These are phyloP conservation scores for Termitomyces sp. DNA, from an alignment of 768 basidiomycete genomes.

Conservation along the genomic window DNA sequence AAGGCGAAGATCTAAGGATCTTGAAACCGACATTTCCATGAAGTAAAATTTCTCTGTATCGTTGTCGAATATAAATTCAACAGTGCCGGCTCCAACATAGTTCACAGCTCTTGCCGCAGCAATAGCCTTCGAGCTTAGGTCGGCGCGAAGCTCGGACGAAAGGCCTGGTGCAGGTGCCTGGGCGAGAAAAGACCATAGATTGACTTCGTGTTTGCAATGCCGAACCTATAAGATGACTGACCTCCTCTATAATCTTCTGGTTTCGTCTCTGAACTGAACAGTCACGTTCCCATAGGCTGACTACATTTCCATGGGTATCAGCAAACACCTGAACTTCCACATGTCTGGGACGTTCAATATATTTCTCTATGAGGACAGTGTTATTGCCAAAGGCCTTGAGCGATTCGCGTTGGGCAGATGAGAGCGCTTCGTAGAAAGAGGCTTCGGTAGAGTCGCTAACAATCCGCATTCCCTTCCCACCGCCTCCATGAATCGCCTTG, in stretches of 20 bases:
- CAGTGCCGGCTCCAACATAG: constrained; percentile 89
- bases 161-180: constrained; percentile 91
- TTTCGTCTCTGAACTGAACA: constrained; percentile 90
- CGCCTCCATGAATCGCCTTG: constrained; percentile 95
- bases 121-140: constrained; percentile 81
- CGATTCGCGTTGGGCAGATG: constrained; percentile 87
- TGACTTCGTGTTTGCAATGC: neutral
- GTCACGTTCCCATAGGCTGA: constrained; percentile 96
- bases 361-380: constrained; percentile 84
- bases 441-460: constrained; percentile 51
- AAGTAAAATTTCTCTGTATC: constrained; percentile 85
- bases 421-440: constrained; percentile 75
- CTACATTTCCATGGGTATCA: constrained; percentile 69
- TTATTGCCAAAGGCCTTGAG: constrained; percentile 85
- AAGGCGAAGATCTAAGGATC: neutral
- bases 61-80: constrained; percentile 97
- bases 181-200: neutral
- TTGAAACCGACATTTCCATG: constrained; percentile 79
- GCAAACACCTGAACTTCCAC: constrained; percentile 96
- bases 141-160: constrained; percentile 68
- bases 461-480: constrained; percentile 93
- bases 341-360: constrained; percentile 80
- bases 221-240: constrained; percentile 17
- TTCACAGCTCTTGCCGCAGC: constrained; percentile 90
- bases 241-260: constrained; percentile 95